Base-by-base conservation (phyloP, 2,329 filamentous ascomycete species). In the Aspergillus intermedius region DNA sequence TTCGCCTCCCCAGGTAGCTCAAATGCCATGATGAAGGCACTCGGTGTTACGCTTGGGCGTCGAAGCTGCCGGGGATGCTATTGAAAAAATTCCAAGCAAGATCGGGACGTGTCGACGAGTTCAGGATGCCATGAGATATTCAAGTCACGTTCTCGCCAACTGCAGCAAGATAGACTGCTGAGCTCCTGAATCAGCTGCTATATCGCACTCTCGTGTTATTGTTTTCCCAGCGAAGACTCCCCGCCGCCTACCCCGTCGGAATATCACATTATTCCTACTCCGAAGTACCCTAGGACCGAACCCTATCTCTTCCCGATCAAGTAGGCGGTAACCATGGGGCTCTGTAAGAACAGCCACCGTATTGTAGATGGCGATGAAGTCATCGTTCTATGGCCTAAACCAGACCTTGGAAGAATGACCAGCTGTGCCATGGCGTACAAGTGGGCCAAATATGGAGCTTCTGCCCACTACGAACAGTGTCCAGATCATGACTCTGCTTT, bases 1-100 rank as follows among this genome's bases (percentile, higher is more conserved):
- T 78, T 89, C 41, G 89, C 86, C 72, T 93, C 89, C 55, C 87
- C 90, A 5, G 87, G 80, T 51, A 89, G 83, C 73, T 95, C 89
- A 63, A 94, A 82, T 51, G 76, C 81, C 85, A 88, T 88, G 61
- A 51, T 55, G 53, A 59, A 50, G 65, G 49, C 10, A 10, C n/a
- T 40, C 15, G n/a, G 5, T 37, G 34, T 37, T 4, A 19, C 4
- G 19, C 37, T 40, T 22, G 37, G 17, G 17, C 7, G 37, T 40
- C 17, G 37, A 19, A 40, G 15, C 17, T 40, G 37, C 15, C 15
- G 19, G 34, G n/a, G 12, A 40, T 10, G 17, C 17, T 10, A 13
- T 19, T 19, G 12, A 21, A 15, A 22, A 9, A 40, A 40, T 40
- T 30, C 4, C 37, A 17, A 17, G 13, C 34, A n/a, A 40, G 10